Base-by-base conservation (phyloP, 2,329 filamentous ascomycete species). In the Talaromyces sp. region DNA sequence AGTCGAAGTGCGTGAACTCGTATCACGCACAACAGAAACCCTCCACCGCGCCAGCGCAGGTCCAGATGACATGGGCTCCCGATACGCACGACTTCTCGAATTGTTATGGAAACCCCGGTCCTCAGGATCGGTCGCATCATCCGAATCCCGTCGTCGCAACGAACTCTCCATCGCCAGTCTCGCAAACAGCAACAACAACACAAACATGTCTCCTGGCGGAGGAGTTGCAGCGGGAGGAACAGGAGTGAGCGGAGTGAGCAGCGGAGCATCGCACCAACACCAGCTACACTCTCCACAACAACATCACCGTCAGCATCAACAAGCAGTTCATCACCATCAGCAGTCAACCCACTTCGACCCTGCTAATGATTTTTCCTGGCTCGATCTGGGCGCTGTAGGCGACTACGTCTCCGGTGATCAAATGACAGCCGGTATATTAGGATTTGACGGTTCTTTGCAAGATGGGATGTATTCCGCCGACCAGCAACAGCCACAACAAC, bases 11-110 rank as follows among this genome's bases (percentile, higher is more conserved):
- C 84, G 84, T 22, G 82, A 83, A 37, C 80, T 87, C 64, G 85
- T 89, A 52, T 81, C 81, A 47, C 83, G 83, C 65, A 87, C 86
- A 3, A 87, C 87, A 41, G 81, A 85, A 33, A 81, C 84, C n/a
- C 77, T 89, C 13, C 85, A 85, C 68, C 83, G 82, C 70, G 85
- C 86, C 1, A 87, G 85, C 6, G 79, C 81, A 3, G 85, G 85
- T 10, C 78, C 82, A 1, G 85, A 88, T 59, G 84, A 87, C 67
- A 83, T 88, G 22, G 87, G 86, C 1, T 83, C 84, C 19, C 82
- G 87, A 14, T 89, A 89, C 69, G 85, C 87, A 3, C 81, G 85
- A 19, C 83, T 88, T 0, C 78, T 89, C 0, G 83, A 86, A 50
- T 78, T 88, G 16, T 74, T 89, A 2, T 89, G 87, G 87, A 80